A percentile compares a stretch with the other conserved stretches of the same genome.
Evolutionary conservation across 768 basidiomycete genomes (phyloP).

Genomic region (Phlegmacium glaucopus): DNA sequence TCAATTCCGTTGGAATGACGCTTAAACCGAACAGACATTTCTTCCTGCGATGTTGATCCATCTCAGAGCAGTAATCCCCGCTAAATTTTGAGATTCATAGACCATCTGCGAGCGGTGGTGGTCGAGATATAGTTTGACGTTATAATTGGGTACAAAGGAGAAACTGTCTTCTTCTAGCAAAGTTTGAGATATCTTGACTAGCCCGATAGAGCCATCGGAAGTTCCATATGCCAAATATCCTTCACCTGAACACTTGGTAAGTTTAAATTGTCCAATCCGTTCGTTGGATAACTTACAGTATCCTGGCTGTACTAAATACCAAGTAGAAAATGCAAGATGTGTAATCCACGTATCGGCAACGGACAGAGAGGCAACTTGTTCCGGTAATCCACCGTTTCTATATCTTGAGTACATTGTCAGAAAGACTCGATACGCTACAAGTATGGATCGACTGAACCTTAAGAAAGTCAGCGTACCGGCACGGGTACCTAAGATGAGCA

Average conservation of each 20-base stretch:
- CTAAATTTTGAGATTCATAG: conserved; percentile 33
- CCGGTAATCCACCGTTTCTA: conserved; percentile 16
- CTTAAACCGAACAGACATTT: conserved; percentile 33
- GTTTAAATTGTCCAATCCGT: background rate
- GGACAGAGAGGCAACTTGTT: conserved; percentile 34
- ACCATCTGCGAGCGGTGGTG: conserved; percentile 18
- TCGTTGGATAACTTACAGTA: conserved; percentile 35
- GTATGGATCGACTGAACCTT: conserved; percentile 33
- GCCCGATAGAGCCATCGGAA: conserved; percentile 55
- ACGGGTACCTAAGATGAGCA: conserved; percentile 67
- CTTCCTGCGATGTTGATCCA: conserved; percentile 46
- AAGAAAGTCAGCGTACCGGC: conserved; percentile 61
- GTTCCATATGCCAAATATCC: conserved; percentile 56
- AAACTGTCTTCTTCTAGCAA: conserved; percentile 25
- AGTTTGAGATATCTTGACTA: conserved; percentile 51
- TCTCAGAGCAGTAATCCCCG: conserved; percentile 47
- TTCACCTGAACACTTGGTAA: conserved; percentile 38
- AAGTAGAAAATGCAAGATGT: conserved; percentile 56
- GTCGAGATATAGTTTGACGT: conserved; percentile 31
- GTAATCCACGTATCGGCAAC: conserved; percentile 64
- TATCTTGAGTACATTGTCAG: conserved; percentile 8
- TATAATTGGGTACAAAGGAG: conserved; percentile 32
- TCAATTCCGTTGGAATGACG: background rate
- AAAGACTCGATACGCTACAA: background rate
- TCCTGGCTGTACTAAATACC: conserved; percentile 36